Percentiles rank a stretch among this genome's conserved stretches.
phyloP scores from a whole-genome alignment of 164 flowering plant genomes.

The Sedum album region DNA sequence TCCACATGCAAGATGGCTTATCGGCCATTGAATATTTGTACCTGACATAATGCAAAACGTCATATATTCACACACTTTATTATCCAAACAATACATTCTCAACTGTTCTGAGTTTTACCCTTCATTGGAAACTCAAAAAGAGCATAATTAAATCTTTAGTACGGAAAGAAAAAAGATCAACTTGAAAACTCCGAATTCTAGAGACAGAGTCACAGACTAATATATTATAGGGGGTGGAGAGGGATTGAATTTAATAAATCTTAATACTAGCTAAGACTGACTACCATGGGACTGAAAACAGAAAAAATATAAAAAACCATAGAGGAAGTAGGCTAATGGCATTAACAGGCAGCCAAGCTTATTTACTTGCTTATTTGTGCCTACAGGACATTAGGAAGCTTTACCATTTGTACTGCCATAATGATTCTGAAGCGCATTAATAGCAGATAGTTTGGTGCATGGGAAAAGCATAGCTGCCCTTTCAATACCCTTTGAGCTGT shows the following conservation, averaged over 20 bases:
- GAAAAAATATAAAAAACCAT: no score
- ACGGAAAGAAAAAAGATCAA: no score
- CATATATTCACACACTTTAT: not conserved
- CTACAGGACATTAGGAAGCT: not conserved
- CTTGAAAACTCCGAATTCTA: no score
- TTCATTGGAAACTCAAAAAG: no score
- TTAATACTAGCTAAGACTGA: no score
- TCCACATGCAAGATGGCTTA: conserved; percentile 2
- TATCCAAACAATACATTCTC: not conserved
- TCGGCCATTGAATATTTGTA: not conserved
- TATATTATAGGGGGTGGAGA: no score
- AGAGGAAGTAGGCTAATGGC: no score
- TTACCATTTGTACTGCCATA: conserved; percentile 23
- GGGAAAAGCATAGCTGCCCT: conserved; percentile 7
- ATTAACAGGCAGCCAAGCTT: not conserved
- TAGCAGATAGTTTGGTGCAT: conserved; percentile 8
- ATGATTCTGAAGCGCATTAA: conserved; percentile 12
- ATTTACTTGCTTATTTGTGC: not conserved
- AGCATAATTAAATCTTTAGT: no score
- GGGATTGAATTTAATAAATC: no score
- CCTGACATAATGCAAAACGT: not conserved
- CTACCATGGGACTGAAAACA: no score
- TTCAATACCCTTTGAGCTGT: conserved; percentile 39
- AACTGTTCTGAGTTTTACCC: not conserved
- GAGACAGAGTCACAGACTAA: no score